These are phyloP conservation scores for Boletus sp. DNA, from an alignment of 768 basidiomycete genomes.

Conservation along the genomic window DNA sequence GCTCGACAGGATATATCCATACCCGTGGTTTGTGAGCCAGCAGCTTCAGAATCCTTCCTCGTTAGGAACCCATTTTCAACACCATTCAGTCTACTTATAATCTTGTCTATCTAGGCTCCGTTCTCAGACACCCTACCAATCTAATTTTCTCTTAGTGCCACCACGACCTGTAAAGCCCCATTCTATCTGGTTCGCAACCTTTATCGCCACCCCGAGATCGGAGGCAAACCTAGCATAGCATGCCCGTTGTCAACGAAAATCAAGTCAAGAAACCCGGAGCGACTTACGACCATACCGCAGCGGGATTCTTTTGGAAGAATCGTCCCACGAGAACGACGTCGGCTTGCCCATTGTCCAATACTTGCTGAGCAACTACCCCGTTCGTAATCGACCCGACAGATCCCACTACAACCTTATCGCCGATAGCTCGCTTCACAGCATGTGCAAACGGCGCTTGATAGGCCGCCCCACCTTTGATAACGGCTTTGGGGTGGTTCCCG, in stretches of 20 bases:
- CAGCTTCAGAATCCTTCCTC: background rate
- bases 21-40: background rate
- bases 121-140: conserved; percentile 13
- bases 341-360: conserved; percentile 42
- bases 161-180: conserved; percentile 50
- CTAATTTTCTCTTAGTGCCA: background rate
- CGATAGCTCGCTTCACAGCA: conserved; percentile 48
- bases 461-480: conserved; percentile 22
- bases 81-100: background rate
- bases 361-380: conserved; percentile 42
- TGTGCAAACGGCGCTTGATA: conserved; percentile 60
- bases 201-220: conserved; percentile 49
- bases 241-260: background rate
- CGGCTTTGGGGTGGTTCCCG: conserved; percentile 49
- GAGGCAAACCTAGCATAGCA: conserved; percentile 42
- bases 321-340: conserved; percentile 51
- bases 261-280: background rate
- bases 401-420: conserved; percentile 37
- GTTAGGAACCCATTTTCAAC: background rate
- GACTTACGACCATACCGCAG: conserved; percentile 37
- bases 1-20: background rate
- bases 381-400: conserved; percentile 30
- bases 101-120: background rate
- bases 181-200: conserved; percentile 51
- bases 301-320: conserved; percentile 62